These are phyloP conservation scores for Helotiales sp. DNA, from an alignment of 2,329 filamentous ascomycete genomes.

Conservation along the genomic window DNA sequence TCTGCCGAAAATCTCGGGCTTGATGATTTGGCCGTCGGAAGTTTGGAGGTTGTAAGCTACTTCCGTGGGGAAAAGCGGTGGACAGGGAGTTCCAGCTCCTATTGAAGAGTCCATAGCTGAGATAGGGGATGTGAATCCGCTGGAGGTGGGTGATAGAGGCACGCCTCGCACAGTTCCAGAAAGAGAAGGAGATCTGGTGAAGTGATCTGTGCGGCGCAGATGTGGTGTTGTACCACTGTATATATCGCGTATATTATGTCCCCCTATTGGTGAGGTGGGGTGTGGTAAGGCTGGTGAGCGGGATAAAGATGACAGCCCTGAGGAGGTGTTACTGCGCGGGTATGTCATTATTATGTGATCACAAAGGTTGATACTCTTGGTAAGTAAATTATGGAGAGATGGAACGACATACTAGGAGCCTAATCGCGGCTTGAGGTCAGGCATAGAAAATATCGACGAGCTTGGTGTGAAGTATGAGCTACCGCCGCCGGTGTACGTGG, in stretches of 20 bases:
- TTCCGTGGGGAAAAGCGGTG: conserved; percentile 39
- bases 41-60: conserved; percentile 49
- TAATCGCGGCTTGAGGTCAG: conserved; percentile 36
- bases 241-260: conserved; percentile 33
- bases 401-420: conserved; percentile 32
- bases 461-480: conserved; percentile 32
- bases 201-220: conserved; percentile 32
- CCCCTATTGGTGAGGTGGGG: conserved; percentile 31
- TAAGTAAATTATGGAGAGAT: conserved; percentile 11
- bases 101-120: conserved; percentile 34
- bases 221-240: conserved; percentile 34
- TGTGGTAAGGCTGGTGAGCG: conserved; percentile 35
- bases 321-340: conserved; percentile 26
- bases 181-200: conserved; percentile 34
- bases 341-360: conserved; percentile 32
- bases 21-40: conserved; percentile 50
- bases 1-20: conserved; percentile 63
- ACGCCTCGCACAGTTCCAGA: conserved; percentile 30
- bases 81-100: conserved; percentile 24
- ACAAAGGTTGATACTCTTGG: conserved; percentile 19
- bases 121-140: conserved; percentile 36
- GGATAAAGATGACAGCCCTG: conserved; percentile 35
- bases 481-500: conserved; percentile 33
- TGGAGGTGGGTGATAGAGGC: conserved; percentile 35
- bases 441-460: conserved; percentile 33